Conservation (phyloP, 768 basidiomycete genomes). For the Coprinopsis strossmayeri region DNA sequence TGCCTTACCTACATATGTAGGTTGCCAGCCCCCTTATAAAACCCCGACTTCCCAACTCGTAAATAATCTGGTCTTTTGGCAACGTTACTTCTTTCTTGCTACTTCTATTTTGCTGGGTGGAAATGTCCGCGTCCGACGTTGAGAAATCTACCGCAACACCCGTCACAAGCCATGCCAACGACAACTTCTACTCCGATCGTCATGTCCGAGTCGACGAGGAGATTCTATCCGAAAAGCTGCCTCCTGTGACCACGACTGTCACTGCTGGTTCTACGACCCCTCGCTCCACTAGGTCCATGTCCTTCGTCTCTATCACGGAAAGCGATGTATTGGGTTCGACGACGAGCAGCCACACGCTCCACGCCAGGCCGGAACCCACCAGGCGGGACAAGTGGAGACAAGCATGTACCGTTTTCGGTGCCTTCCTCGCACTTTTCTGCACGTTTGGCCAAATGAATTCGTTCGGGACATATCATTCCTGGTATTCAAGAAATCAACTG, state of each 20-base stretch:
- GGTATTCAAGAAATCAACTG: constrained; percentile 60
- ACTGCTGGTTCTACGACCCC: neutral
- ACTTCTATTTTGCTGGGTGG: neutral
- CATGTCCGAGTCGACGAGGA: neutral
- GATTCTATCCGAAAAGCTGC: too few species aligned
- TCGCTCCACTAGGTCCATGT: constrained; percentile 1
- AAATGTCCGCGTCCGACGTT: constrained; percentile 14
- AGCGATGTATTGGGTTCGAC: neutral
- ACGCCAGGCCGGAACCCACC: neutral
- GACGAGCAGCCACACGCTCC: neutral
- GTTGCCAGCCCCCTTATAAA: neutral
- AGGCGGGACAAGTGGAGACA: neutral
- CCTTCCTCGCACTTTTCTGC: constrained; percentile 59
- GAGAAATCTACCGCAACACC: constrained; percentile 10
- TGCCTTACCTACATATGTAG: constrained; percentile 2
- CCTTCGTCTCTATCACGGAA: neutral
- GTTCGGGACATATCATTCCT: constrained; percentile 67
- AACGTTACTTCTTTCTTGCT: neutral
- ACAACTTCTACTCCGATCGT: neutral
- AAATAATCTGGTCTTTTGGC: neutral
- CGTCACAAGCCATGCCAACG: neutral
- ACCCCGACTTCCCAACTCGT: neutral
- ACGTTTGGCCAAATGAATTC: constrained; percentile 69
- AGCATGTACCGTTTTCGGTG: constrained; percentile 54
- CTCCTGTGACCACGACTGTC: too few species aligned